A percentile compares a stretch with the other conserved stretches of the same genome.
These are phyloP conservation scores for Rhodomyrtus psidioides DNA, from an alignment of 441 rosid genomes.

Conservation along the genomic window DNA sequence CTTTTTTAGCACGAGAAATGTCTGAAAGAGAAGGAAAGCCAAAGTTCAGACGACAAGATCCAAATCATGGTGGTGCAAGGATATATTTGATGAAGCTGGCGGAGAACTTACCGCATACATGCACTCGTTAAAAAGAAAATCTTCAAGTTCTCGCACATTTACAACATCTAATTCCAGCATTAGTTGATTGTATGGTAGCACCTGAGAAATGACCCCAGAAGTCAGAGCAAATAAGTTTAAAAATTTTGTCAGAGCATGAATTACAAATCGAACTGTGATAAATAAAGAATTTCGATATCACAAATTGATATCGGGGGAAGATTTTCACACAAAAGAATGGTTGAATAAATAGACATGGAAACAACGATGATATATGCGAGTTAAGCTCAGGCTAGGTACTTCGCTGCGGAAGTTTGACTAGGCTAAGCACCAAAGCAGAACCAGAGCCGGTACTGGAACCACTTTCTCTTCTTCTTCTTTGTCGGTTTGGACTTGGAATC, in stretches of 20 bases:
- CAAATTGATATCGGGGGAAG: neutral
- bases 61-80: neutral
- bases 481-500: constrained; percentile 10
- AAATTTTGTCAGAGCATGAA: neutral
- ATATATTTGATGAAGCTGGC: neutral
- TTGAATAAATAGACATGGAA: neutral
- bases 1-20: neutral
- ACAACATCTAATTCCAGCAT: constrained; percentile 86
- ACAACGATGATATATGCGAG: neutral
- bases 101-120: constrained; percentile 80
- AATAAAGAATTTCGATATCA: neutral
- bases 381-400: neutral
- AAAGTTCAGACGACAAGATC: neutral
- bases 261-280: neutral
- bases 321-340: neutral
- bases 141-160: constrained; percentile 97
- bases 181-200: constrained; percentile 75
- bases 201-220: constrained; percentile 30
- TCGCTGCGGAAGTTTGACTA: neutral
- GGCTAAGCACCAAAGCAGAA: constrained; percentile 2
- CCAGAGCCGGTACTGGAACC: constrained; percentile 26
- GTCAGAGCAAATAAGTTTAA: constrained; percentile 1
- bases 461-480: constrained; percentile 24
- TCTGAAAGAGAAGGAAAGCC: neutral
- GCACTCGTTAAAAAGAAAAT: constrained; percentile 97